Conservation (phyloP, 2,329 filamentous ascomycete genomes). For the Colletotrichum higginsianum region DNA sequence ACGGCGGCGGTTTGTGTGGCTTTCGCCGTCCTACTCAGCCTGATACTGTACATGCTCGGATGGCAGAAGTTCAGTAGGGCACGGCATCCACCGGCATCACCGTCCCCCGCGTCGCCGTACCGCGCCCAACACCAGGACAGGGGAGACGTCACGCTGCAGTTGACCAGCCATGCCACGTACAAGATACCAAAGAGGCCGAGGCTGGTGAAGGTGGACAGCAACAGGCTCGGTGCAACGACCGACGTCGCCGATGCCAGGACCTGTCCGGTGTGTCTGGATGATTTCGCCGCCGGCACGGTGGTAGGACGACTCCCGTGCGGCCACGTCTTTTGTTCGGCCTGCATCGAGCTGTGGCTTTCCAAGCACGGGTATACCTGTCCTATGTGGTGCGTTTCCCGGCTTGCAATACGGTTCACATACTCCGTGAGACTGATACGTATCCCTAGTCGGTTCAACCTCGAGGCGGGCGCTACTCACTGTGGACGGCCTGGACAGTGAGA, state of each 20-base stretch:
- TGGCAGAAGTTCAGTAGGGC: constrained; percentile 12
- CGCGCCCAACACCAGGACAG: not conserved
- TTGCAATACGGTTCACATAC: no score
- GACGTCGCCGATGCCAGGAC: not conserved
- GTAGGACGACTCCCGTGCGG: constrained; percentile 17
- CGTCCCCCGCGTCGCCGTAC: no score
- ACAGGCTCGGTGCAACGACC: not conserved
- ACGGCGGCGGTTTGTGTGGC: constrained; percentile 23
- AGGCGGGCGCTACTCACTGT: not conserved
- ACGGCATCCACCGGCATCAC: not conserved
- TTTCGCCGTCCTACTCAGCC: constrained; percentile 21
- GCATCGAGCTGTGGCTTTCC: constrained; percentile 28
- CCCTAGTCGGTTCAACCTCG: constrained; percentile 8
- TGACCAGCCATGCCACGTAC: not conserved
- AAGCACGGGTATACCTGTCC: constrained; percentile 23
- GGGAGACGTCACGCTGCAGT: no score
- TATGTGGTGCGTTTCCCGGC: constrained; percentile 13
- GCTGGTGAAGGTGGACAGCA: not conserved
- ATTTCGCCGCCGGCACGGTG: constrained; percentile 13
- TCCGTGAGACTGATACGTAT: not conserved
- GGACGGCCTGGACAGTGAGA: not conserved
- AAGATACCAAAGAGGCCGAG: not conserved
- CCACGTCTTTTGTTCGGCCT: constrained; percentile 28
- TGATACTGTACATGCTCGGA: constrained; percentile 12
- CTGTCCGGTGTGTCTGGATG: constrained; percentile 23